Base-by-base conservation (phyloP, 2,329 filamentous ascomycete species). In the Fonsecaea erecta region DNA sequence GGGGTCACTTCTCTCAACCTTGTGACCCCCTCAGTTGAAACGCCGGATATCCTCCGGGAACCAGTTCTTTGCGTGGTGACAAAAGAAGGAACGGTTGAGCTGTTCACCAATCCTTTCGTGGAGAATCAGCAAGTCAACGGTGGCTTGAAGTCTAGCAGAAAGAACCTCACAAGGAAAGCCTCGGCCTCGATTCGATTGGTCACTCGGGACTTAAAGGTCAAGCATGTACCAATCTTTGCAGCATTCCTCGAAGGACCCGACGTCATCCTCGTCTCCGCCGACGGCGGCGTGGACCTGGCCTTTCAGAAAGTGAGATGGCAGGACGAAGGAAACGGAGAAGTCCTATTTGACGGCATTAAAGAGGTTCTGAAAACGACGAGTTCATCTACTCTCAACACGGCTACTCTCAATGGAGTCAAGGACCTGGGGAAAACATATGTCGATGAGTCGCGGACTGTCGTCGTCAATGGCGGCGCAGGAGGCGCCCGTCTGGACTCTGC, bases 391-490 rank as follows among this genome's bases (percentile, higher is more conserved):
- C 72, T 83, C 48, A 75, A 76, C 59, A 80, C 82, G 2, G 82
- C 80, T 18, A 80, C 81, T 61, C 81, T 83, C 62, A 87, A 85
- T 71, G 83, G 84, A 28, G 76, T 80, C 26, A 84, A 83, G 71
- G 78, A 81, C 66, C 73, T 80, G 55, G 81, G 79, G 51, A 82
- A 83, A 69, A 80, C 78, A 64, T 80, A 82, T 46, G 82, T 88
- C 35, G 83, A 88, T 73, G 86, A 89, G 68, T 82, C 84, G 34
- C 81, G 80, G 61, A 80, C 85, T 11, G 79, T 84, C 1, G 83
- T 89, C 11, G 80, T 81, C 61, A 71, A 70, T 66, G 69, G 70
- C 7, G 48, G 52, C n/a, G 62, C 75, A 71, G 76, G 76, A 71
- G 76, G 76, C 71, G 77, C 76, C 59, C 76, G 76, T 74, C 70